Conservation (phyloP, 106 monocot genomes). For the Phalaenopsis aphrodite region DNA sequence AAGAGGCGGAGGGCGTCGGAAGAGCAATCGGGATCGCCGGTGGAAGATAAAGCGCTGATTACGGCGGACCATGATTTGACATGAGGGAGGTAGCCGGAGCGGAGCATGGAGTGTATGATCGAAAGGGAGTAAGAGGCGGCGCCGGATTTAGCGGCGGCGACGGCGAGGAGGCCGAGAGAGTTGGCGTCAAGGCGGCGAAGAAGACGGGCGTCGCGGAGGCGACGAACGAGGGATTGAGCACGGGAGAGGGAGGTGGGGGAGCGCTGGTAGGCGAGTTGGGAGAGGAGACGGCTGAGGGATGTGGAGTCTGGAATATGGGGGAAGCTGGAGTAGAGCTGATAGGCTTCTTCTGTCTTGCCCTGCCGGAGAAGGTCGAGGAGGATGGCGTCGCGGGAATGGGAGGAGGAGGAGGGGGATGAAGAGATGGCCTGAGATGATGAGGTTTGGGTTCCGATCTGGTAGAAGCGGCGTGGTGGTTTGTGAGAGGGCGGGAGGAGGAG, state of each 20-base stretch:
- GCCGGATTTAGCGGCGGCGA: slow-evolving; percentile 32
- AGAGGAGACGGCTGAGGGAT: slow-evolving; percentile 72
- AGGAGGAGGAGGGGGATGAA: neutral
- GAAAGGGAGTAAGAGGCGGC: slow-evolving; percentile 24
- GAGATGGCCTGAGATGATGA: neutral
- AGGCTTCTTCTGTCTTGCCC: slow-evolving; percentile 62
- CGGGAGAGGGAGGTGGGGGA: slow-evolving; percentile 54
- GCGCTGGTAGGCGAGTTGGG: slow-evolving; percentile 70
- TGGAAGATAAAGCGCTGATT: slow-evolving; percentile 43
- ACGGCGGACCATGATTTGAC: slow-evolving; percentile 83
- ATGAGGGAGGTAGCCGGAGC: slow-evolving; percentile 58
- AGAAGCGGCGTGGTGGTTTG: neutral
- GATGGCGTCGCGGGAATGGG: slow-evolving; percentile 15
- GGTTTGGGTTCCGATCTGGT: neutral
- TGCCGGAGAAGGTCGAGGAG: slow-evolving; percentile 68
- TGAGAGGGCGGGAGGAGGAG: too few species aligned
- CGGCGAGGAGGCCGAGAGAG: slow-evolving; percentile 73
- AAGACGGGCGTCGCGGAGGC: slow-evolving; percentile 42
- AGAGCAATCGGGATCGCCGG: slow-evolving; percentile 35
- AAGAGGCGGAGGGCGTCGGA: slow-evolving; percentile 57
- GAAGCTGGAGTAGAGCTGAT: slow-evolving; percentile 26
- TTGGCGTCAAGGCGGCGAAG: slow-evolving; percentile 76
- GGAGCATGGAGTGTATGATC: slow-evolving; percentile 36
- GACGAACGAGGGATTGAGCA: slow-evolving; percentile 58
- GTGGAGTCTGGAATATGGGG: slow-evolving; percentile 45